Evolutionary conservation across 139 green algal species (phyloP), one percentile per base, ranked within the genome.

Genomic region (Chlamydomonas sp.): DNA sequence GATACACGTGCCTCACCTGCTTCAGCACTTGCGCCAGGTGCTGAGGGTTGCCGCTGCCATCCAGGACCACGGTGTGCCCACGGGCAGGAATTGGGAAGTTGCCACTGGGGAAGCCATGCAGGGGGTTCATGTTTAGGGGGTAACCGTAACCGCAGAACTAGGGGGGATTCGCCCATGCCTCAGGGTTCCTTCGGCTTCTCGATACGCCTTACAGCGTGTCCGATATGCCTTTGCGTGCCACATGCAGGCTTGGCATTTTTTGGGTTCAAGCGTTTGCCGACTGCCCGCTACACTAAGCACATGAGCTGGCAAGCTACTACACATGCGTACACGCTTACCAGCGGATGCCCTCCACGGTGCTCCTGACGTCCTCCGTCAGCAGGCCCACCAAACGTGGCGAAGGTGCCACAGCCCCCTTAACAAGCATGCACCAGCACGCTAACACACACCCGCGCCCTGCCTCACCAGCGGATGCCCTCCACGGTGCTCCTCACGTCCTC

Each of bases 291-390:
- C 31, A 49, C 31, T 49, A 49, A 49, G 31, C 31, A 49, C 31
- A 49, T 49, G 31, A 49, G 31, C 31, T 49, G 31, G 31, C 31
- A 49, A 49, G 31, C 31, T 49, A 49, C 31, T 49, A 49, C 31
- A 49, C 31, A 49, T 57, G 15, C 76, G 74, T 49, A 14, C 31
- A 14, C 12, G 9, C 77, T 2, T 60, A 81, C 77, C 59, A 69
- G 18, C 68, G 66, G 5, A 86, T 86, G 20, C 61, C 68, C 68
- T 86, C 82, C 31, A 87, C 82, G 10, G 72, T 73, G 10, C 12
- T 58, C 10, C 82, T 20, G 16, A 87, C 72, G 61, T 87, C 82
- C 82, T 87, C 82, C 60, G 82, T 87, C n/a, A 87, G n/a, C 62
- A 87, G 61, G 0, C 82, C 82, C 31, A 87, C 82, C 72, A 87